Base-by-base conservation (phyloP, 768 basidiomycete genomes). In the Coprinopsis cinerea region DNA sequence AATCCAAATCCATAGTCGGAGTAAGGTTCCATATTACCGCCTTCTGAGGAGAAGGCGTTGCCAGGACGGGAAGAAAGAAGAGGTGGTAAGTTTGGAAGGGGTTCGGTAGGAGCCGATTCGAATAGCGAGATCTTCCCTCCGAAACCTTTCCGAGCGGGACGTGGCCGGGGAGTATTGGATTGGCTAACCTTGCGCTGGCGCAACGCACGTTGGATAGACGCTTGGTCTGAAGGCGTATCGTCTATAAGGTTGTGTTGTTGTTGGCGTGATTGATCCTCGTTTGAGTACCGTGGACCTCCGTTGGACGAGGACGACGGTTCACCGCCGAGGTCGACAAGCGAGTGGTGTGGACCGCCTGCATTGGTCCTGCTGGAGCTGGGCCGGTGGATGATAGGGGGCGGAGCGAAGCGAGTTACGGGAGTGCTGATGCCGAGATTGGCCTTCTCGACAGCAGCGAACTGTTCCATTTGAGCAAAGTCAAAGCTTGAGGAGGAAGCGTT, bases 41-140 rank as follows among this genome's bases (percentile, higher is more conserved):
- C 55, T 52, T 22, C 58, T 65, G 47, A 63, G 22, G 22, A 36
- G 26, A 47, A 60, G 25, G 58, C 60, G 26, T 59, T 57, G 17
- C 60, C 67, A 35, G 75, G 53, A 42, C 71, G 68, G 9, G 65
- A 60, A 11, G 74, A 69, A 52, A 83, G 70, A 14, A 76, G 68
- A 1, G 76, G 72, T 1, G 72, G 73, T 1, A 52, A 45, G 14
- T 45, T 45, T 18, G 51, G 51, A 28, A 52, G 44, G 20, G 72
- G 67, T 24, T 79, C 79, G 20, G 74, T 74, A 0, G 67, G 63
- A 20, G 68, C 71, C 45, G 72, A 66, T 55, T 98, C 96, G 61
- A 98, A 98, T 2, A 95, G 69, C 0, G 93, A 94, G 64, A 98
- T 77, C 66, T 97, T 98, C 17, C 88, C 91, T 39, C 81, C 78